phyloP scores from a whole-genome alignment of 495 filamentous ascomycete genomes.

The Penicillium diatomitis region DNA sequence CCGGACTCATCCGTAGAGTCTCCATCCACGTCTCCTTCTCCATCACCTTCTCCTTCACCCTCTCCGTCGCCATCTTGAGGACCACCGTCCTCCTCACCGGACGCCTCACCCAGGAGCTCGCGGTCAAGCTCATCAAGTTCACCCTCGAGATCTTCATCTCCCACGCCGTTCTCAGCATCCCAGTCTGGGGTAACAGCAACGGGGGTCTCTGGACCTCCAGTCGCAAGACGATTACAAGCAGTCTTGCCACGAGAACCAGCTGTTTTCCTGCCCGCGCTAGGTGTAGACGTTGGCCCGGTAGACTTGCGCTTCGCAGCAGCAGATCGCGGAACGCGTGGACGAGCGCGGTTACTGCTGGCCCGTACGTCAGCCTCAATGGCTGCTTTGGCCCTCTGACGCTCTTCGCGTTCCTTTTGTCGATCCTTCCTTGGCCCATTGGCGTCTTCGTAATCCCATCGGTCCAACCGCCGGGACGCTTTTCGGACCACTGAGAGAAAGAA shows the following conservation, averaged over 20 bases:
- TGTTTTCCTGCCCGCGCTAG: slow-evolving; percentile 18
- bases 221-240: slow-evolving; percentile 19
- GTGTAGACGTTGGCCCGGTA: slow-evolving; percentile 16
- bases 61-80: slow-evolving; percentile 16
- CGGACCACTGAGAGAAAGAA: slow-evolving; percentile 65
- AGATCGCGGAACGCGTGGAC: slow-evolving; percentile 9
- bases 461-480: slow-evolving; percentile 58
- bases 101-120: slow-evolving; percentile 41
- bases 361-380: slow-evolving; percentile 18
- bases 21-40: slow-evolving; percentile 15
- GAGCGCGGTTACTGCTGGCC: slow-evolving; percentile 13
- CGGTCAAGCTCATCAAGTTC: slow-evolving; percentile 46
- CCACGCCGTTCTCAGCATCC: slow-evolving; percentile 14
- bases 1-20: slow-evolving; percentile 24
- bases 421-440: slow-evolving; percentile 39
- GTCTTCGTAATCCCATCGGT: slow-evolving; percentile 58
- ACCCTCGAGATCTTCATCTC: slow-evolving; percentile 26
- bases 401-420: slow-evolving; percentile 35
- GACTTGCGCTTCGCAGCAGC: slow-evolving; percentile 29
- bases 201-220: slow-evolving; percentile 6
- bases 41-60: slow-evolving; percentile 15
- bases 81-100: slow-evolving; percentile 32
- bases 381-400: slow-evolving; percentile 27
- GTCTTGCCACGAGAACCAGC: slow-evolving; percentile 22
- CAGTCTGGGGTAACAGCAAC: slow-evolving; percentile 15